A percentile compares a stretch with the other conserved stretches of the same genome.
phyloP scores from a whole-genome alignment of 2,329 filamentous ascomycete genomes.

The Pseudogymnoascus pannorum region DNA sequence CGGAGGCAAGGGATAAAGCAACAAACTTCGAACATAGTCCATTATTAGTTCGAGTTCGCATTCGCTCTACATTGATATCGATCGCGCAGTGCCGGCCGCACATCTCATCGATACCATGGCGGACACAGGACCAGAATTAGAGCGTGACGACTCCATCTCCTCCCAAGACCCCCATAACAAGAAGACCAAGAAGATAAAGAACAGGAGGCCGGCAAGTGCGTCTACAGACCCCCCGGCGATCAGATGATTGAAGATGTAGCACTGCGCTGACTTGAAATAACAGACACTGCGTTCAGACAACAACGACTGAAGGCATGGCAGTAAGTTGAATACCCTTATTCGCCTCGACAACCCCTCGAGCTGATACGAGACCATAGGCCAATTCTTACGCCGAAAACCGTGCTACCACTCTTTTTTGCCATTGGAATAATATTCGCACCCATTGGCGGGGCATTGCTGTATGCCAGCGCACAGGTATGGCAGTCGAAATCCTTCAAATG shows the following conservation, averaged over 20 bases:
- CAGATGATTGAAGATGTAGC: constrained; percentile 17
- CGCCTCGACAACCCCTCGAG: not conserved
- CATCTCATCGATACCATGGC: constrained; percentile 20
- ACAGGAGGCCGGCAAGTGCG: constrained; percentile 80
- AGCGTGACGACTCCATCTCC: constrained; percentile 42
- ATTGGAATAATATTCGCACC: constrained; percentile 90
- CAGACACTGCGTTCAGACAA: constrained; percentile 94
- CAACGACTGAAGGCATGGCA: constrained; percentile 98
- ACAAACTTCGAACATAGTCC: not conserved
- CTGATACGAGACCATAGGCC: constrained; percentile 48
- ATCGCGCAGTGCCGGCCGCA: constrained; percentile 5
- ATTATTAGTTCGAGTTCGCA: not conserved
- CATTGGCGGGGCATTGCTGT: constrained; percentile 80
- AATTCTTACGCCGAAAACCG: constrained; percentile 90
- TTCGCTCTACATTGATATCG: not conserved
- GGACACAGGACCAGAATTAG: constrained; percentile 22
- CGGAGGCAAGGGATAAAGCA: constrained; percentile 5
- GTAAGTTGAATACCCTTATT: constrained; percentile 45
- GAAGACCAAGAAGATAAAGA: constrained; percentile 76
- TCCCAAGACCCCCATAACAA: constrained; percentile 47
- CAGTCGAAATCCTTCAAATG: not conserved
- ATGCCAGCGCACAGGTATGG: constrained; percentile 72
- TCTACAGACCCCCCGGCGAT: not conserved
- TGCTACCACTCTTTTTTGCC: constrained; percentile 82
- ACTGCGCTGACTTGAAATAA: constrained; percentile 15